phyloP scores from a whole-genome alignment of 192 early-diverging fungal genomes.

The Coemansia sp. region DNA sequence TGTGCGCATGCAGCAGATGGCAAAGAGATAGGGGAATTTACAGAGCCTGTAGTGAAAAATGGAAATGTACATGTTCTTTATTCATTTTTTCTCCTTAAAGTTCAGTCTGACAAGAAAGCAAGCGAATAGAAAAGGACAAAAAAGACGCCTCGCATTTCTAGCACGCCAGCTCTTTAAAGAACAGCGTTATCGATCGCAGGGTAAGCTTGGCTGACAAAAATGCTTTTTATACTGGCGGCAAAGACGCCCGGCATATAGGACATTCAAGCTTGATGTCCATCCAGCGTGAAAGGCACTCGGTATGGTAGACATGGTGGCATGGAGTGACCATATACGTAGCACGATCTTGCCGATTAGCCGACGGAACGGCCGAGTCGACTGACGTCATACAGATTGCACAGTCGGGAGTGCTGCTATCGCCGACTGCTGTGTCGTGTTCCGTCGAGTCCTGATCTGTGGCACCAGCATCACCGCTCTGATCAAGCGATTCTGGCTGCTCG shows the following conservation, averaged over 20 bases:
- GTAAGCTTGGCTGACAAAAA: too few species aligned
- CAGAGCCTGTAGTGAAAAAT: background rate
- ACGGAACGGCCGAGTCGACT: slow-evolving; percentile 45
- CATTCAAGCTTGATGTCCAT: slow-evolving; percentile 82
- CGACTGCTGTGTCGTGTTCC: background rate
- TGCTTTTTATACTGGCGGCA: slow-evolving; percentile 57
- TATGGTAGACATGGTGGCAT: slow-evolving; percentile 77
- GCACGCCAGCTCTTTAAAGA: background rate
- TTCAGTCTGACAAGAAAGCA: background rate
- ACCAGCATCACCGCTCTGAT: background rate
- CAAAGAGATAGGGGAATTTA: background rate
- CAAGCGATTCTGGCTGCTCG: background rate
- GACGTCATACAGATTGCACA: slow-evolving; percentile 71
- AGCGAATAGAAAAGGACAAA: background rate
- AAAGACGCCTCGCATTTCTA: background rate
- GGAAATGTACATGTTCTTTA: background rate
- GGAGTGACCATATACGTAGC: slow-evolving; percentile 78
- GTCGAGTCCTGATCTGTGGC: background rate
- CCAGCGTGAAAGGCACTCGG: slow-evolving; percentile 70
- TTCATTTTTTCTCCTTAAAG: too few species aligned
- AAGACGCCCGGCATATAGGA: slow-evolving; percentile 62
- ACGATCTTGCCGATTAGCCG: slow-evolving; percentile 40
- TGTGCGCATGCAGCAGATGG: background rate
- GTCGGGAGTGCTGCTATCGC: slow-evolving; percentile 25
- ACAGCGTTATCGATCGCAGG: background rate